Percentiles rank a stretch among this genome's conserved stretches.
Conservation (phyloP, 2,329 filamentous ascomycete genomes). For the Xylaria hypoxylon region DNA sequence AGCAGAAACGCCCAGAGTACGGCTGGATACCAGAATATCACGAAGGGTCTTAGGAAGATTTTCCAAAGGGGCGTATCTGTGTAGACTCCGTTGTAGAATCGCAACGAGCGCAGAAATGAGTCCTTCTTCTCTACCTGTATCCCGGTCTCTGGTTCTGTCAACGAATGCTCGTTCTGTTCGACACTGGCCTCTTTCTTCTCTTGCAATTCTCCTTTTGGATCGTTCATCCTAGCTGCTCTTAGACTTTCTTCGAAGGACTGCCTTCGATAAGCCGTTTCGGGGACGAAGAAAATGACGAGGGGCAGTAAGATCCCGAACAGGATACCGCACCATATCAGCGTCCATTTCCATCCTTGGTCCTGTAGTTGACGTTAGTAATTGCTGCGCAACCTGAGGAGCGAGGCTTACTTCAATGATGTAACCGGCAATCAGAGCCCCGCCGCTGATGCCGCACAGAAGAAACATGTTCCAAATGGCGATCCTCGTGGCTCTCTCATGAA, state of each 20-base stretch:
- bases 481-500: slow-evolving; percentile 59
- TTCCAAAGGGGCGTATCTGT: slow-evolving; percentile 55
- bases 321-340: slow-evolving; percentile 61
- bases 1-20: slow-evolving; percentile 63
- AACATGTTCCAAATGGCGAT: slow-evolving; percentile 58
- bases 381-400: not conserved
- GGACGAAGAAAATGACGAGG: slow-evolving; percentile 61
- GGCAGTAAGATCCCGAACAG: slow-evolving; percentile 58
- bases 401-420: slow-evolving; percentile 54
- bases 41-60: slow-evolving; percentile 58
- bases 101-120: slow-evolving; percentile 51
- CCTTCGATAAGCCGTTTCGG: slow-evolving; percentile 62
- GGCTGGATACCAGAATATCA: slow-evolving; percentile 63
- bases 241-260: slow-evolving; percentile 42
- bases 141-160: slow-evolving; percentile 42
- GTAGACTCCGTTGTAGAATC: slow-evolving; percentile 53
- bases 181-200: slow-evolving; percentile 42
- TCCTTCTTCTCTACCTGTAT: slow-evolving; percentile 47
- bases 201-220: slow-evolving; percentile 37
- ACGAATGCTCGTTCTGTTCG: slow-evolving; percentile 37
- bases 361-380: slow-evolving; percentile 33
- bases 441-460: slow-evolving; percentile 55
- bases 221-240: slow-evolving; percentile 18
- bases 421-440: slow-evolving; percentile 56
- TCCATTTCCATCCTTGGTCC: slow-evolving; percentile 57